A percentile compares a stretch with the other conserved stretches of the same genome.
phyloP scores from a whole-genome alignment of 2,329 filamentous ascomycete species.

The Dactylellina haptotyla region DNA sequence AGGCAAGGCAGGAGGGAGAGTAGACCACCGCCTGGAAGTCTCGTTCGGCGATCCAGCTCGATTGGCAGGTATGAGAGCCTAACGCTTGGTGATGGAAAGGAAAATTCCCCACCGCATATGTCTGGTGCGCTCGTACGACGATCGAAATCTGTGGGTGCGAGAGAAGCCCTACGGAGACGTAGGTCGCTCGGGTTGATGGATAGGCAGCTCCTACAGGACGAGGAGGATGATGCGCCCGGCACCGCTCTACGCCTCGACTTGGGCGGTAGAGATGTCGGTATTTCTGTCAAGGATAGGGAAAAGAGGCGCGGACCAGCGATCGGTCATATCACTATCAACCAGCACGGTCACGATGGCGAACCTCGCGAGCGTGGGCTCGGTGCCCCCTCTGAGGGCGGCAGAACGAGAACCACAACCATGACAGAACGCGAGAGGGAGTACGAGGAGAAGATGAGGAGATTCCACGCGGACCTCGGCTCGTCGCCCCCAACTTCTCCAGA shows the following conservation, averaged over 20 bases:
- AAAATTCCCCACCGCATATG: conserved; percentile 5
- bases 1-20: conserved; percentile 31
- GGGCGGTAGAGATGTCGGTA: conserved; percentile 45
- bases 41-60: conserved; percentile 29
- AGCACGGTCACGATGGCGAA: conserved; percentile 13
- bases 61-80: conserved; percentile 33
- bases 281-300: conserved; percentile 42
- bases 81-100: conserved; percentile 20
- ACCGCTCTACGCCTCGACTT: conserved; percentile 44
- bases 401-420: conserved; percentile 31
- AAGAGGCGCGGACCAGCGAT: conserved; percentile 42
- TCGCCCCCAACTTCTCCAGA: conserved; percentile 46
- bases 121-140: conserved; percentile 36
- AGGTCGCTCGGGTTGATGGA: conserved; percentile 25
- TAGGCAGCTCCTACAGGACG: background rate
- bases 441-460: conserved; percentile 48
- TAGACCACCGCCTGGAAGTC: conserved; percentile 7
- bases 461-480: conserved; percentile 26
- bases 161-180: conserved; percentile 29
- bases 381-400: conserved; percentile 28
- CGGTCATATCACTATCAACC: conserved; percentile 51
- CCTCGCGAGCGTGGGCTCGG: conserved; percentile 23
- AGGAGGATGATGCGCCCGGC: background rate
- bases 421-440: conserved; percentile 36
- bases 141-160: conserved; percentile 47